Conservation (phyloP, 164 flowering plant genomes). For the Piper betle region DNA sequence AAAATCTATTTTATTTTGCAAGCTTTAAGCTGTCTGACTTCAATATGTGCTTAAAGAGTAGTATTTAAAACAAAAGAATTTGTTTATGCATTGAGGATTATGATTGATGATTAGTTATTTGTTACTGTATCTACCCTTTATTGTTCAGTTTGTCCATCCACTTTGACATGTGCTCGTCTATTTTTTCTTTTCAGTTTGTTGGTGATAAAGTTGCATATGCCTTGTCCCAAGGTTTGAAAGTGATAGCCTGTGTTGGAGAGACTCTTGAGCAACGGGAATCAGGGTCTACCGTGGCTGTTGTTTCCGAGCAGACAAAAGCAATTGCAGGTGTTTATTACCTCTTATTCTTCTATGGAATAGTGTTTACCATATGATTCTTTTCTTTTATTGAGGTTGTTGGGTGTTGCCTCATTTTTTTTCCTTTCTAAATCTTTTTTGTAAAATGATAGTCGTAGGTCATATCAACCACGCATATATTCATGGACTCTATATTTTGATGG, state of each 20-base stretch:
- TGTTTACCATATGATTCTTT: not conserved
- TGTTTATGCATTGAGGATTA: not conserved
- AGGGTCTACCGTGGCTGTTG: slow-evolving; percentile 65
- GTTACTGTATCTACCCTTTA: not conserved
- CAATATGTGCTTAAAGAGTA: too few relatives aligned
- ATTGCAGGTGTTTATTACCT: slow-evolving; percentile 44
- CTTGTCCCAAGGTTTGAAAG: slow-evolving; percentile 64
- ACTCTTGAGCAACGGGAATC: slow-evolving; percentile 79
- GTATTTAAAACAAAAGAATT: too few relatives aligned
- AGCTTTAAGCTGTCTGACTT: too few relatives aligned
- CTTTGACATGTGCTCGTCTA: not conserved
- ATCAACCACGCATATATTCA: too few relatives aligned
- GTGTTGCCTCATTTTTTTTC: too few relatives aligned
- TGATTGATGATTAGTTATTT: not conserved
- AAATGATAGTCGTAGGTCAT: too few relatives aligned
- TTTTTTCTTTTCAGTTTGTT: slow-evolving; percentile 40
- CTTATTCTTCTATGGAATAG: not conserved
- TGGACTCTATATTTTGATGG: too few relatives aligned
- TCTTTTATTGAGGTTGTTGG: not conserved
- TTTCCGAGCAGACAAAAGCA: slow-evolving; percentile 72
- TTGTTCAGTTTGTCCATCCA: not conserved
- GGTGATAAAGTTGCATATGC: slow-evolving; percentile 85
- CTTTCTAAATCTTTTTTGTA: too few relatives aligned
- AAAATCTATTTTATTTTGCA: too few relatives aligned
- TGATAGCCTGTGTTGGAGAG: slow-evolving; percentile 82